A percentile compares a stretch with the other conserved stretches of the same genome.
phyloP scores from a whole-genome alignment of 495 filamentous ascomycete genomes.

The Arthonia radiata region DNA sequence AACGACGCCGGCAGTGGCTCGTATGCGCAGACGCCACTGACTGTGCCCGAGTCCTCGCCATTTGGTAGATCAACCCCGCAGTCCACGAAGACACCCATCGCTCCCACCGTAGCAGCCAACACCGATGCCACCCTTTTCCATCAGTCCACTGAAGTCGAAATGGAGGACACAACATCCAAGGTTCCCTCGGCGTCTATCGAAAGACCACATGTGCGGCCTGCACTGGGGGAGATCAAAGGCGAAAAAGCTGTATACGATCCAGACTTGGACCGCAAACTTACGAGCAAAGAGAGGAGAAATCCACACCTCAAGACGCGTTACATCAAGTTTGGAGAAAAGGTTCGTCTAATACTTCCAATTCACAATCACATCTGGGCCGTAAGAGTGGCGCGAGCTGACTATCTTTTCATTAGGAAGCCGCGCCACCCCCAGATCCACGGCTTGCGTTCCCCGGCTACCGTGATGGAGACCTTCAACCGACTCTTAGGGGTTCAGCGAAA shows the following conservation, averaged over 20 bases:
- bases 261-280: slow-evolving; percentile 33
- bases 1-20: too few species aligned
- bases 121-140: too few species aligned
- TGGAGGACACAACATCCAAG: too few species aligned
- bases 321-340: slow-evolving; percentile 35
- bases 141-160: too few species aligned
- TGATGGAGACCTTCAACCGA: slow-evolving; percentile 9
- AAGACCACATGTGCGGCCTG: slow-evolving; percentile 36
- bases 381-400: neutral
- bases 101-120: too few species aligned
- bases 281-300: slow-evolving; percentile 38
- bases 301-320: slow-evolving; percentile 42
- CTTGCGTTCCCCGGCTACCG: slow-evolving; percentile 36
- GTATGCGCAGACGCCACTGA: too few species aligned
- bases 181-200: too few species aligned
- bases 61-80: too few species aligned
- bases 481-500: slow-evolving; percentile 23
- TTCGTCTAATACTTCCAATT: slow-evolving; percentile 8
- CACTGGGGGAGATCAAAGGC: slow-evolving; percentile 36
- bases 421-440: slow-evolving; percentile 51
- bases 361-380: neutral
- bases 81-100: too few species aligned
- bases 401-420: slow-evolving; percentile 24
- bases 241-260: slow-evolving; percentile 53
- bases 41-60: too few species aligned